Evolutionary conservation across 2,329 filamentous ascomycete genomes (phyloP).

Genomic region (Cladophialophora immunda): DNA sequence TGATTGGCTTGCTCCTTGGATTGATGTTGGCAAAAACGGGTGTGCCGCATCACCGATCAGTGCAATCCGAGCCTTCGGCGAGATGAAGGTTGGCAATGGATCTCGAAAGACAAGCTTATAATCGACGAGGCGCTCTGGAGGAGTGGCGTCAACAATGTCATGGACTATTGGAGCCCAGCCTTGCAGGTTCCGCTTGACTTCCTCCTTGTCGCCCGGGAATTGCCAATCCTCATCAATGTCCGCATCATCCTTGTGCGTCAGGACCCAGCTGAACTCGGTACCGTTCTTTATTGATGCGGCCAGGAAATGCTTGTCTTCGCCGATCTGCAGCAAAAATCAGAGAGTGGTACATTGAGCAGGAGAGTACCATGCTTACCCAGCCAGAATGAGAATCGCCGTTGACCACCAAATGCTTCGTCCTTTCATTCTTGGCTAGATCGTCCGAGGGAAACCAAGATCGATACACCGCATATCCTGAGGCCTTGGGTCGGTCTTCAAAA

Average conservation of each 20-base stretch:
- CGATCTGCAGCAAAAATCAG: conserved; percentile 22
- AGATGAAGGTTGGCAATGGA: conserved; percentile 45
- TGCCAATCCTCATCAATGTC: conserved; percentile 66
- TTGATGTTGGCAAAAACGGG: conserved; percentile 59
- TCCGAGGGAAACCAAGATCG: conserved; percentile 49
- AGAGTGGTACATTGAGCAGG: not conserved
- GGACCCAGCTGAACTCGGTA: conserved; percentile 64
- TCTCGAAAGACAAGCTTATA: conserved; percentile 39
- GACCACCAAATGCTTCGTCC: conserved; percentile 63
- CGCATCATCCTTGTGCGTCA: conserved; percentile 58
- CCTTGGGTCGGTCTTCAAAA: conserved; percentile 47
- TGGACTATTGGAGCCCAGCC: conserved; percentile 58
- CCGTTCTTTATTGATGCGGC: conserved; percentile 62
- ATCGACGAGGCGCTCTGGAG: conserved; percentile 32
- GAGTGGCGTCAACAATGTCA: conserved; percentile 41
- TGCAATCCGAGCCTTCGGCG: conserved; percentile 53
- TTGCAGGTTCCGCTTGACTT: conserved; percentile 60
- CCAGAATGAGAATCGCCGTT: conserved; percentile 61
- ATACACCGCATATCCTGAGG: conserved; percentile 45
- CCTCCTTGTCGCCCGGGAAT: conserved; percentile 61
- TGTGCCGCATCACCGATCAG: conserved; percentile 63
- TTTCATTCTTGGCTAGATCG: conserved; percentile 59
- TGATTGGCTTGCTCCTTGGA: conserved; percentile 59
- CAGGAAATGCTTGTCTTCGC: conserved; percentile 60
- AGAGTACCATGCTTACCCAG: conserved; percentile 44